A percentile compares a stretch with the other conserved stretches of the same genome.
phyloP scores from a whole-genome alignment of 2,329 filamentous ascomycete species.

The Fusarium neocosmosporiellum region DNA sequence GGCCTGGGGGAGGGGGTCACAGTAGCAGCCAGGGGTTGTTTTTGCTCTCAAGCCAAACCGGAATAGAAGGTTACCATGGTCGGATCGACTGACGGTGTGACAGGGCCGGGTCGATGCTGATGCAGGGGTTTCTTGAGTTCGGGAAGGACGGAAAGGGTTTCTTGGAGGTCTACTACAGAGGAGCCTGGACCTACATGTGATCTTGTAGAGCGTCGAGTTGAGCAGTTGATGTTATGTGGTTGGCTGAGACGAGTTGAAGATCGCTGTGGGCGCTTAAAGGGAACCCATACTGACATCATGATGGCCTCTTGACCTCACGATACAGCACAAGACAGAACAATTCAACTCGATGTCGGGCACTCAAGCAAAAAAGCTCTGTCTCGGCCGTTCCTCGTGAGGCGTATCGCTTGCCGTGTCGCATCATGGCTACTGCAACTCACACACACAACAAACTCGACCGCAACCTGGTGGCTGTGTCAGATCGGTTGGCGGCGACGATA shows the following conservation, averaged over 20 bases:
- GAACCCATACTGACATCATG: conserved; percentile 27
- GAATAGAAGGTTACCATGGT: conserved; percentile 7
- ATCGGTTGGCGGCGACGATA: conserved; percentile 34
- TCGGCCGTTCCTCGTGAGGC: conserved; percentile 21
- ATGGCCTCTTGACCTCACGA: conserved; percentile 28
- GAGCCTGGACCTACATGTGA: conserved; percentile 14
- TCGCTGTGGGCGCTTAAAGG: neutral
- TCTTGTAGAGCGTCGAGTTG: conserved; percentile 7
- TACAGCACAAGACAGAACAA: conserved; percentile 7
- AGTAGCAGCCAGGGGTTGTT: neutral
- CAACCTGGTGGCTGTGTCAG: conserved; percentile 34
- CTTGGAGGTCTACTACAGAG: neutral
- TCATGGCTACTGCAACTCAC: neutral
- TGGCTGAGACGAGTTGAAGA: conserved; percentile 18
- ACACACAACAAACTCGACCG: neutral
- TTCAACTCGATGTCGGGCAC: neutral
- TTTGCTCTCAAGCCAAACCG: neutral
- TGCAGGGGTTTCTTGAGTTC: conserved; percentile 10
- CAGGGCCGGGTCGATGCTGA: neutral
- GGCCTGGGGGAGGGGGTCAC: conserved; percentile 7
- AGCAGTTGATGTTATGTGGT: conserved; percentile 29
- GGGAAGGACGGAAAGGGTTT: conserved; percentile 7
- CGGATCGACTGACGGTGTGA: conserved; percentile 30
- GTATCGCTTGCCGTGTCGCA: conserved; percentile 26
- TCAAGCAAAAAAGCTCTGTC: conserved; percentile 19